These are phyloP conservation scores for Pythium folliculosum DNA, from an alignment of 352 stramenopile genomes.

Conservation along the genomic window DNA sequence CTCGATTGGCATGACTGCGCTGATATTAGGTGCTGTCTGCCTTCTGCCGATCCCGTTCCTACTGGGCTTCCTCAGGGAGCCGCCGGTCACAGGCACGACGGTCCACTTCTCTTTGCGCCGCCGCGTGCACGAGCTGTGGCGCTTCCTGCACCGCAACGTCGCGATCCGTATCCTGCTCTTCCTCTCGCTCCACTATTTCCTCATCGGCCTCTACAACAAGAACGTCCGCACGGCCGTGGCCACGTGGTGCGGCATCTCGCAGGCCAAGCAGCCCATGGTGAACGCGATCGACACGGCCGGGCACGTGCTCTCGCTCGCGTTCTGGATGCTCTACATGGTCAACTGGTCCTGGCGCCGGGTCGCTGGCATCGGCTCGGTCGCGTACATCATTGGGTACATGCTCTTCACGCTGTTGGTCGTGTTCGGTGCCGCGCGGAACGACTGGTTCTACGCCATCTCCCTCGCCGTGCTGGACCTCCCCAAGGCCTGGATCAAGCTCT, in stretches of 20 bases:
- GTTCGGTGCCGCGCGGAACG: conserved; percentile 2
- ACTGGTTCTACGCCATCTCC: conserved; percentile 49
- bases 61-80: conserved; percentile 42
- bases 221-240: conserved; percentile 2
- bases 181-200: conserved; percentile 40
- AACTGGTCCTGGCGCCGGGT: conserved; percentile 24
- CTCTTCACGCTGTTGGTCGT: conserved; percentile 39
- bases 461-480: conserved; percentile 14
- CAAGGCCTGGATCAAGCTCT: conserved; percentile 14
- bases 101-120: conserved; percentile 28
- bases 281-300: neutral
- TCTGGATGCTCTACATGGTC: conserved; percentile 18
- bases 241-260: neutral
- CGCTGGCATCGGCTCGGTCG: conserved; percentile 7
- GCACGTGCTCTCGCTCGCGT: conserved; percentile 14
- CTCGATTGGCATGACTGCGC: conserved; percentile 24
- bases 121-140: conserved; percentile 45
- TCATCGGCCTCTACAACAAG: conserved; percentile 21
- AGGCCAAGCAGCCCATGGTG: conserved; percentile 1
- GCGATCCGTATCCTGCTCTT: conserved; percentile 56
- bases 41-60: conserved; percentile 38
- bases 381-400: conserved; percentile 20
- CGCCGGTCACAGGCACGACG: conserved; percentile 1
- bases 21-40: conserved; percentile 27
- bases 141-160: conserved; percentile 55